phyloP scores from a whole-genome alignment of 768 basidiomycete genomes.

The Scleroderma citrinum region DNA sequence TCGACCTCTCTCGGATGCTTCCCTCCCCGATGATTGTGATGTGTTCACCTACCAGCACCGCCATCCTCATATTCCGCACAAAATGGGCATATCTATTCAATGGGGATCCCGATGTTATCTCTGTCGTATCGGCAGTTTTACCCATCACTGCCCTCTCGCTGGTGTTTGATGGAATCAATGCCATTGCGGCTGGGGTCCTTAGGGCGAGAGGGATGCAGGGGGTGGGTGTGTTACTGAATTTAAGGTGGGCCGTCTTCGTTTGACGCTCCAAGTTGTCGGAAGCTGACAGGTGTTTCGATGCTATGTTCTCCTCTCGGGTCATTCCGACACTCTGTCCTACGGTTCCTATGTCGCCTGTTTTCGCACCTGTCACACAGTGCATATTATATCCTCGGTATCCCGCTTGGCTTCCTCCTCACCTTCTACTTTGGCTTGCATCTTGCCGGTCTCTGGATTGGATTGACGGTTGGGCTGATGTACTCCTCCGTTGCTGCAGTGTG shows the following conservation, averaged over 20 bases:
- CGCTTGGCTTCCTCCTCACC: neutral
- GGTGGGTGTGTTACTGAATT: neutral
- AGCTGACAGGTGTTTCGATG: neutral
- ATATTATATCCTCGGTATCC: neutral
- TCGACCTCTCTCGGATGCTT: too few relatives aligned
- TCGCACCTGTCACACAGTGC: neutral
- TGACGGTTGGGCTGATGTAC: slow-evolving; percentile 63
- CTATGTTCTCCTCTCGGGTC: neutral
- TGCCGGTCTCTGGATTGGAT: slow-evolving; percentile 38
- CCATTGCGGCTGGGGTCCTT: slow-evolving; percentile 69
- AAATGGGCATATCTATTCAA: slow-evolving; percentile 76
- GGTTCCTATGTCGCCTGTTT: too few relatives aligned
- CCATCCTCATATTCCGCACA: slow-evolving; percentile 58
- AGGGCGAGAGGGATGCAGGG: slow-evolving; percentile 78
- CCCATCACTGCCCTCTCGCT: slow-evolving; percentile 77
- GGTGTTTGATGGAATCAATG: slow-evolving; percentile 73
- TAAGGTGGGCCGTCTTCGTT: neutral
- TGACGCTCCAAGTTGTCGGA: neutral
- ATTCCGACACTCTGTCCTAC: too few relatives aligned
- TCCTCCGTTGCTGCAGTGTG: slow-evolving; percentile 52
- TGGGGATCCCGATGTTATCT: slow-evolving; percentile 40
- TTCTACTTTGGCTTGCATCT: neutral
- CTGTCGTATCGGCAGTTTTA: slow-evolving; percentile 53
- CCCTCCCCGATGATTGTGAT: too few relatives aligned
- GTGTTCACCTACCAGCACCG: slow-evolving; percentile 28